These are phyloP conservation scores for Cadophora sp. DNA, from an alignment of 2,329 filamentous ascomycete species.

Conservation along the genomic window DNA sequence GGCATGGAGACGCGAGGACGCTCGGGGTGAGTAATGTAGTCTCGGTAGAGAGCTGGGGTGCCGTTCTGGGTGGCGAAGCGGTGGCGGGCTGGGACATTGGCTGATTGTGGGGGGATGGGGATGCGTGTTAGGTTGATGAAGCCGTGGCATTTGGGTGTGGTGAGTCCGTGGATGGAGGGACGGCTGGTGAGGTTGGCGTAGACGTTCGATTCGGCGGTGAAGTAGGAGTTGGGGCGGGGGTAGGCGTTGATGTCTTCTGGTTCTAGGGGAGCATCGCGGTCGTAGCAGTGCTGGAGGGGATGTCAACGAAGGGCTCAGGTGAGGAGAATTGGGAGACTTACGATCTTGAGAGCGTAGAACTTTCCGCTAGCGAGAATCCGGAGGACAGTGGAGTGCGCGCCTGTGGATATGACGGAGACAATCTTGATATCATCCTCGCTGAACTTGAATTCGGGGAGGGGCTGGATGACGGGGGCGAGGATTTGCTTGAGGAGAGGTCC, in stretches of 20 bases:
- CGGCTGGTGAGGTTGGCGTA: neutral
- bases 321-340: neutral
- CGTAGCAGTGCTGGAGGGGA: slow-evolving; percentile 1
- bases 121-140: neutral
- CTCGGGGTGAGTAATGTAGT: neutral
- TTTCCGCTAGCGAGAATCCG: neutral
- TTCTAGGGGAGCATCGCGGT: neutral
- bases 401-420: neutral
- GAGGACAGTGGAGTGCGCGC: neutral
- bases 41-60: neutral
- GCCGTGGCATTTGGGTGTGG: neutral
- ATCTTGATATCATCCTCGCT: neutral
- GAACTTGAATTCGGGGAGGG: neutral
- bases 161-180: neutral
- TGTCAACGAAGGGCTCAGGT: neutral
- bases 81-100: neutral
- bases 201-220: neutral
- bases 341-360: neutral
- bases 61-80: neutral
- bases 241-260: neutral
- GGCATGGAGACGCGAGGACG: too few species aligned
- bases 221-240: neutral
- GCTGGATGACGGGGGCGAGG: neutral
- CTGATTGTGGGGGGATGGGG: neutral
- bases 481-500: neutral